Percentiles rank a stretch among this genome's conserved stretches.
These are phyloP conservation scores for Zasmidium cellare DNA, from an alignment of 2,329 filamentous ascomycete species.

Conservation along the genomic window DNA sequence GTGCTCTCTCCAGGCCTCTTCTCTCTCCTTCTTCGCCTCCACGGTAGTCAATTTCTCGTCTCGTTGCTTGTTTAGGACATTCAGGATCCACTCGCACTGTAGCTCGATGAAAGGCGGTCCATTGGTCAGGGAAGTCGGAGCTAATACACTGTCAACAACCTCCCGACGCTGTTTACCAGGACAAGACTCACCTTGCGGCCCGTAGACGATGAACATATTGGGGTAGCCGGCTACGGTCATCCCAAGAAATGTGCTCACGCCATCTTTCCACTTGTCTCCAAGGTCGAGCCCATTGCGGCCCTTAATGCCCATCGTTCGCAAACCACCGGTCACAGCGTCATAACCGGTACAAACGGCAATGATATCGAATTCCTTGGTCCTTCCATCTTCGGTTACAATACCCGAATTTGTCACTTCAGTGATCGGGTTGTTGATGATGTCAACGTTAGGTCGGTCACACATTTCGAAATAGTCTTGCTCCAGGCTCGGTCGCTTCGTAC, in stretches of 20 bases:
- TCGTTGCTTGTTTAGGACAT: conserved; percentile 42
- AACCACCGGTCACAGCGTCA: conserved; percentile 38
- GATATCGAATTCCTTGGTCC: conserved; percentile 40
- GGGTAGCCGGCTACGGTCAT: conserved; percentile 31
- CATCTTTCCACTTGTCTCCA: conserved; percentile 44
- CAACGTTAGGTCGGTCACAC: conserved; percentile 42
- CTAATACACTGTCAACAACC: conserved; percentile 5
- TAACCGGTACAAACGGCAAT: conserved; percentile 48
- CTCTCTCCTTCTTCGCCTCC: conserved; percentile 42
- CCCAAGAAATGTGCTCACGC: conserved; percentile 44
- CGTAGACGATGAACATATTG: conserved; percentile 38
- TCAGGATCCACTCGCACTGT: conserved; percentile 48
- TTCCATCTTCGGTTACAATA: conserved; percentile 43
- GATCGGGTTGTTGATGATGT: conserved; percentile 45
- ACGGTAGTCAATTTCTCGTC: conserved; percentile 41
- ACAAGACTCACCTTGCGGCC: conserved; percentile 3
- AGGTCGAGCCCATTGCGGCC: conserved; percentile 38
- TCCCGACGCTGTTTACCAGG: not conserved
- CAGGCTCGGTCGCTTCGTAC: conserved; percentile 46
- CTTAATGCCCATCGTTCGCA: conserved; percentile 38
- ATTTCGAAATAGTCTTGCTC: conserved; percentile 50
- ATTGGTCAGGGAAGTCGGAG: conserved; percentile 47
- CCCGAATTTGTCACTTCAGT: conserved; percentile 44
- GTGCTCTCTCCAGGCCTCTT: conserved; percentile 40
- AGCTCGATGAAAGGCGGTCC: conserved; percentile 47